Conservation (phyloP, 768 basidiomycete genomes). For the Boletus coccyginus region DNA sequence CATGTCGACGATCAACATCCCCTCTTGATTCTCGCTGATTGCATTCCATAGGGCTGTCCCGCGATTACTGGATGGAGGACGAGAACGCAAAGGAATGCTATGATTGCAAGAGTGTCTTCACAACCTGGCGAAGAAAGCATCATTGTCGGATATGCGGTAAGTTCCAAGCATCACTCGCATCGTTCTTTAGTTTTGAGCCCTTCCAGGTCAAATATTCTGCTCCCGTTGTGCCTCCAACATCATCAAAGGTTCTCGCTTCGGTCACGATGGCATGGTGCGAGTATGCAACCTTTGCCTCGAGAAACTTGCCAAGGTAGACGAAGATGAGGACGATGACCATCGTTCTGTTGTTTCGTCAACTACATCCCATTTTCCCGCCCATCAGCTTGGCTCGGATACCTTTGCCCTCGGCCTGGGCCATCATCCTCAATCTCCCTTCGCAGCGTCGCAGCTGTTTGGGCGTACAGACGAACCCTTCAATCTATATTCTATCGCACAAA, state of each 20-base stretch:
- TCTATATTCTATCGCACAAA: slow-evolving; percentile 80
- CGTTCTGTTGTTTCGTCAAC: slow-evolving; percentile 75
- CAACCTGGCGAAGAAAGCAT: slow-evolving; percentile 92
- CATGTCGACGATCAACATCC: slow-evolving; percentile 22
- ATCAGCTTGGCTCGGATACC: slow-evolving; percentile 61
- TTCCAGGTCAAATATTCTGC: slow-evolving; percentile 91
- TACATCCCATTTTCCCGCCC: slow-evolving; percentile 69
- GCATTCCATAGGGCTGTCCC: slow-evolving; percentile 62
- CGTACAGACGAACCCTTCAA: slow-evolving; percentile 76
- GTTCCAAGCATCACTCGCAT: slow-evolving; percentile 16
- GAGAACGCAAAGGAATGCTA: slow-evolving; percentile 94
- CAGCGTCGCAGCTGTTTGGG: slow-evolving; percentile 81
- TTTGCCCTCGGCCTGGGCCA: slow-evolving; percentile 36
- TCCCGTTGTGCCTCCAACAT: slow-evolving; percentile 96
- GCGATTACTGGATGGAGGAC: slow-evolving; percentile 99
- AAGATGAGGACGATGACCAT: slow-evolving; percentile 87
- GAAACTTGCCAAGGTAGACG: slow-evolving; percentile 82
- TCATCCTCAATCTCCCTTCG: slow-evolving; percentile 83
- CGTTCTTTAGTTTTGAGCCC: not conserved
- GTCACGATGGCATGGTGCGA: slow-evolving; percentile 91
- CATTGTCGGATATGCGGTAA: slow-evolving; percentile 96
- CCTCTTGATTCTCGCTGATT: slow-evolving; percentile 6
- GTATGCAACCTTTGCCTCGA: slow-evolving; percentile 96
- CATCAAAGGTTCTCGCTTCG: slow-evolving; percentile 91
- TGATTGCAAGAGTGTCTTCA: slow-evolving; percentile 93